Evolutionary conservation across 1,139 yeast species (phyloP), one percentile per base, ranked within the genome.

Genomic region (Hyphopichia buzzinii): DNA sequence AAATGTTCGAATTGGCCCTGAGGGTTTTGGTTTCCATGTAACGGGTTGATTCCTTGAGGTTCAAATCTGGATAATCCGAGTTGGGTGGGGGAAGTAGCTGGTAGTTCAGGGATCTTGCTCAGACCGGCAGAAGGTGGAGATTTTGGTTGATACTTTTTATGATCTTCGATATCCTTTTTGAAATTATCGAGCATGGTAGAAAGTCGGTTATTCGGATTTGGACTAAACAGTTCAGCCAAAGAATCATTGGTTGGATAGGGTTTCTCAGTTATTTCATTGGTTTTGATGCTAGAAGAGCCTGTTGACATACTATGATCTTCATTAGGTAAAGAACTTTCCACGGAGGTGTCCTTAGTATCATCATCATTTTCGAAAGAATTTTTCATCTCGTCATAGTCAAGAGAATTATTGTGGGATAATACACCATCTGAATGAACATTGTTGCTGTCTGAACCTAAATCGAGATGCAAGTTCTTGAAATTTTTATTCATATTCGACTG

Each of bases 101-200:
- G 48, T 13, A 43, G 27, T 22, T 36, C 38, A 11, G 46, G 48
- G 7, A 32, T 26, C 12, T 30, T 23, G 23, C 23, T 19, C 3
- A 14, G 24, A 12, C 12, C n/a, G 7, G 28, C 10, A 11, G 24
- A 22, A 6, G 46, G 31, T 12, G 47, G 43, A 3, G 46, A 36
- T 13, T 47, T 39, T 2, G 57, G 51, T 15, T 44, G 45, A 30
- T 43, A 44, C 21, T 47, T 44, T 34, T 54, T 59, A 32, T 55
- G 59, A 26, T 42, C 48, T 22, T 55, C 54, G 8, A 63, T 47
- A 33, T 67, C 74, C 25, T 53, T 44, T 33, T 50, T 62, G 38
- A 66, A 57, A 5, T 50, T 62, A 28, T 55, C 55, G 33, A 67
- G 57, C 4, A 67, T 65, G 3, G 53, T 40, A 1, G 67, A 56